Evolutionary conservation across 1,139 yeast genomes (phyloP), one percentile per base, ranked within the genome.

Genomic region (Pichia sp.): DNA sequence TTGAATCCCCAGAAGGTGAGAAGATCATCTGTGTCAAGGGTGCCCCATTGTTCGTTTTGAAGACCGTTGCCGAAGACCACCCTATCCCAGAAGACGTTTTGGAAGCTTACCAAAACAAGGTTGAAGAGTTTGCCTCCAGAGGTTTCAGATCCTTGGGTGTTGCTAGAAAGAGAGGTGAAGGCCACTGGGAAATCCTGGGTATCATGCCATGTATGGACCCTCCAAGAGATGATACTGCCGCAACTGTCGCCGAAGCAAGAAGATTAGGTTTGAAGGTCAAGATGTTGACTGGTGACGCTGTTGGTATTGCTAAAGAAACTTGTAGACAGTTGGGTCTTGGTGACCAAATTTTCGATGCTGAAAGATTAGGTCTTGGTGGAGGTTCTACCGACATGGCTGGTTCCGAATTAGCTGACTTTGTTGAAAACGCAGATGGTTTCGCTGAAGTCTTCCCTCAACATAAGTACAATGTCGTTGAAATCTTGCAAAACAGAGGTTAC

Each of bases 201-300:
- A 92, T 90, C 80, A 89, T 90, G 95, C 96, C 97, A 75, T 89
- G 96, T 83, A 89, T 90, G 93, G 97, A 90, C 77, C 97, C 97
- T 72, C 97, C 97, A 78, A 88, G 97, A 85, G 96, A 89, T 75
- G 97, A 90, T 75, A 90, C 97, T 83, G 97, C 96, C 73, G 87
- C 85, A 73, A 90, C 97, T 75, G 95, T 90, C 75, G 76, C 82
- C 76, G 97, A 90, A 81, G 97, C 97, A 71, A 87, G 89, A 81
- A 76, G 80, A 69, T 84, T 90, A 71, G 97, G 97, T 87, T 83
- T 90, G 73, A 85, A 95, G 78, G 96, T 90, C 69, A 90, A 90
- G 89, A 90, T 90, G 97, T 84, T 90, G 75, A 90, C 97, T 80
- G 97, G 97, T 87, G 97, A 90, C 79, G 97, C 97, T 78, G 96